Base-by-base conservation (phyloP, 2,329 filamentous ascomycete genomes). In the Aspergillus vadensis region DNA sequence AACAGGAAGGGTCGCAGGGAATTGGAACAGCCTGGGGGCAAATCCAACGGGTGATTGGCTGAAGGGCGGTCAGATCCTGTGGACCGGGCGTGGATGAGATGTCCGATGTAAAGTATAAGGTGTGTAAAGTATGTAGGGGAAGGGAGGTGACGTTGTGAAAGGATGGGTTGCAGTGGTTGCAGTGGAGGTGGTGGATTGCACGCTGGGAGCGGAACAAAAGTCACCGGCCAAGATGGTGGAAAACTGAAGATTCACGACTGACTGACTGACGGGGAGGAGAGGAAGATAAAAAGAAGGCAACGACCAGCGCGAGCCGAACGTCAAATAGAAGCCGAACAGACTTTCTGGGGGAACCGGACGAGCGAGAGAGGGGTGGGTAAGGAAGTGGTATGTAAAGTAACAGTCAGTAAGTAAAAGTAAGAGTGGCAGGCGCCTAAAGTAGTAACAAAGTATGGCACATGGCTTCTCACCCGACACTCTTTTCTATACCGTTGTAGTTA, bases 301-400 rank as follows among this genome's bases (percentile, higher is more conserved):
- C 36, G 49, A 55, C 47, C 41, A 63, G 58, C 55, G 53, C 41
- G 53, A 55, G 56, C 61, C 60, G 57, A 58, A 59, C 39, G 64
- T 62, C 63, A 67, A 63, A 65, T 66, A 67, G 59, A 65, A 63
- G 54, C 50, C 55, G 58, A 62, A 63, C 62, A 65, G 54, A 61
- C 61, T 66, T 65, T 63, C 57, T 60, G 57, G 63, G 63, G 51
- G 57, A 36, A 43, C 38, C 23, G 30, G 55, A 57, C 57, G 53
- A 63, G 62, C 62, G 39, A 64, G 63, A 64, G 63, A 57, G 59
- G 58, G 55, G 56, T 59, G 60, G 60, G 52, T 62, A 59, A 55
- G 43, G 43, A 57, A 50, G 51, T 51, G 32, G 53, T 55, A 55
- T 55, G 53, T 55, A 55, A 55, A 54, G 52, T 54, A 39, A 53